Conservation (phyloP, 208 protist genomes). For the Acanthamoeba castellanii region DNA sequence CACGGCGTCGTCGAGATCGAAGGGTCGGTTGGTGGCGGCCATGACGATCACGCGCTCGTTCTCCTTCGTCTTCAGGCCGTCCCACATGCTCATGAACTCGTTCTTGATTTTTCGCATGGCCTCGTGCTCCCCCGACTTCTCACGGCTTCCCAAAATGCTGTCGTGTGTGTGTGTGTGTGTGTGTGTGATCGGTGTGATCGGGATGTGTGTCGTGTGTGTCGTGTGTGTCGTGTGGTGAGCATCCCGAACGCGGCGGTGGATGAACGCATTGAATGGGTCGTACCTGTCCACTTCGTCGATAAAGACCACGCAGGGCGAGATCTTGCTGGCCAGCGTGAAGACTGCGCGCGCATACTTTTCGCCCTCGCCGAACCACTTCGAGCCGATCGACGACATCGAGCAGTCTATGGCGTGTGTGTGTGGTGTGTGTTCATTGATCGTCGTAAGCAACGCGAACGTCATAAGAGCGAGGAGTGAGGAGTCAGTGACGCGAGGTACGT, state of each 20-base stretch:
- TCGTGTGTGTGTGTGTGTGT: slow-evolving; percentile 26
- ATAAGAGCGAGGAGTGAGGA: not conserved
- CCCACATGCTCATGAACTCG: slow-evolving; percentile 89
- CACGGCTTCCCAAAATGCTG: slow-evolving; percentile 84
- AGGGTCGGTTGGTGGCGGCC: slow-evolving; percentile 89
- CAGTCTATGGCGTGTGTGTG: slow-evolving; percentile 26
- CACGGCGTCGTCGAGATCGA: slow-evolving; percentile 89
- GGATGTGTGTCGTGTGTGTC: not conserved
- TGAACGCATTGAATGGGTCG: not conserved
- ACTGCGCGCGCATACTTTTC: slow-evolving; percentile 88
- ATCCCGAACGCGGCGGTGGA: not conserved
- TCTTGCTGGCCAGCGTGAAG: slow-evolving; percentile 88
- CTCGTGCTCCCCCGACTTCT: slow-evolving; percentile 86
- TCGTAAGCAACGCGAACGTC: not conserved
- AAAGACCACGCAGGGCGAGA: slow-evolving; percentile 89
- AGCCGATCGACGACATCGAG: slow-evolving; percentile 73
- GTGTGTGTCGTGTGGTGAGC: not conserved
- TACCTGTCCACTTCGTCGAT: slow-evolving; percentile 88
- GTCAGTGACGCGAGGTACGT: not conserved
- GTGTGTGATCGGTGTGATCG: too few relatives aligned
- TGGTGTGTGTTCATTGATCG: not conserved
- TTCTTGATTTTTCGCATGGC: slow-evolving; percentile 91
- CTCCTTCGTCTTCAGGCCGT: slow-evolving; percentile 85
- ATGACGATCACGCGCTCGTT: slow-evolving; percentile 87
- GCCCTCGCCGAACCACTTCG: slow-evolving; percentile 90